Conservation (phyloP, 192 early-diverging fungal genomes). For the Coemansia sp. region DNA sequence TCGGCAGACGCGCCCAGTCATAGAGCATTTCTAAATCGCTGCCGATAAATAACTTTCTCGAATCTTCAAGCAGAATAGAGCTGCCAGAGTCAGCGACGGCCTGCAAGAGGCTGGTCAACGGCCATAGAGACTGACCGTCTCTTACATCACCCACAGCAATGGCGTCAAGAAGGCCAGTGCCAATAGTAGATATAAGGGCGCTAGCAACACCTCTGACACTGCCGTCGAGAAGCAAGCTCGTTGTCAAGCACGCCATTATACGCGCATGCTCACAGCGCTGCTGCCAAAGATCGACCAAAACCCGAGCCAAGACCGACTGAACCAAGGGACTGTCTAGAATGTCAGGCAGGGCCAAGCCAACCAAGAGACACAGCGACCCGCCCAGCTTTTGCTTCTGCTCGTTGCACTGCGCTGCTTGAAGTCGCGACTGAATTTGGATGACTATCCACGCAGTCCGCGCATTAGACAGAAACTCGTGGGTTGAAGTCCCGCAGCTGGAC, state of each 20-base stretch:
- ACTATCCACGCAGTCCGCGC: constrained; percentile 36
- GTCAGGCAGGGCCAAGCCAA: constrained; percentile 6
- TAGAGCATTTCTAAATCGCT: constrained; percentile 18
- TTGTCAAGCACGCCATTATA: constrained; percentile 18
- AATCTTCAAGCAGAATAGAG: neutral
- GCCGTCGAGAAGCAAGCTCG: constrained; percentile 20
- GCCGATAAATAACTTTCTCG: constrained; percentile 25
- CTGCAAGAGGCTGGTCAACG: constrained; percentile 9
- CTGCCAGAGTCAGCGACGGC: neutral
- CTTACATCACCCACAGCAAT: too few species aligned
- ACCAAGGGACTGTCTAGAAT: constrained; percentile 34
- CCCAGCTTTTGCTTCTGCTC: constrained; percentile 30
- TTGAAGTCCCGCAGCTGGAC: neutral
- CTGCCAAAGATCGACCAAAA: constrained; percentile 30
- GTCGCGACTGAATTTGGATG: constrained; percentile 24
- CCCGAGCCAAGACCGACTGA: constrained; percentile 20
- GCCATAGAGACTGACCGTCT: neutral
- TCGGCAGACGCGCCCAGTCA: constrained; percentile 23
- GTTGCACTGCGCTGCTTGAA: constrained; percentile 16
- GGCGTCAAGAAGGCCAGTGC: neutral
- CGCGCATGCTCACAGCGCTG: constrained; percentile 10
- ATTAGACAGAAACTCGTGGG: constrained; percentile 16
- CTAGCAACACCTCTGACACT: neutral
- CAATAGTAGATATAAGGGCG: neutral
- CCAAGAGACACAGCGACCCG: constrained; percentile 24